Evolutionary conservation across 78 protist species (phyloP), one percentile per base, ranked within the genome.

Genomic region (Dictyostelium firmibasis): DNA sequence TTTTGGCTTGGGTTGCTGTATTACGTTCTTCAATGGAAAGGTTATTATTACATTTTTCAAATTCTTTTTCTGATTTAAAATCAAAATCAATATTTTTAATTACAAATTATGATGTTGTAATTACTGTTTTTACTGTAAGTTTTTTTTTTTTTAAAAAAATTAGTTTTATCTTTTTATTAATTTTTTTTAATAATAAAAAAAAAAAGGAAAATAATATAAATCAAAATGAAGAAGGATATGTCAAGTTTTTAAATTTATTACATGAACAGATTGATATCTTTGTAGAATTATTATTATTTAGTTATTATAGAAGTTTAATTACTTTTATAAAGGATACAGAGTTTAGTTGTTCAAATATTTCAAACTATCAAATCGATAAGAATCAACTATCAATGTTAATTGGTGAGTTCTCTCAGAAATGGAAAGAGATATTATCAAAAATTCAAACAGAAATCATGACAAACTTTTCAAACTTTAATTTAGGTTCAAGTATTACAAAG

Each of bases 1-100:
- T 89, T 6, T 64, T 79, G 1, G 94, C 94, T 18, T 89, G 94
- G 94, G 53, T 89, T 27, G 94, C 87, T 4, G 94, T 81, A 3
- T 27, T 89, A 4, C 33, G 94, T 16, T 78, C 94, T 1, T 89
- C 94, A 38, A 81, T 81, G 79, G 94, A 89, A 60, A 41, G 94
- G 33, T 53, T 89, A 4, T 69, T 89, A 13, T 3, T n/a, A 20
- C 94, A 89, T 33, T 43, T 81, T 33, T 36, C 83, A 23, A 60
- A 81, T n/a, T 36, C 50, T n/a, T 89, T 79, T 70, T 9, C n/a
- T 29, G 79, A 72, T 72, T 13, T 35, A 33, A 89, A 89, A 67
- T 64, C 57, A 16, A 89, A 81, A 25, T 89, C 94, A 13, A 89
- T 89, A 25, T 89, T 89, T 25, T n/a, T 89, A 11, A 78, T 89